Base-by-base conservation (phyloP, 2,329 filamentous ascomycete species). In the Pezicula rhizophila region DNA sequence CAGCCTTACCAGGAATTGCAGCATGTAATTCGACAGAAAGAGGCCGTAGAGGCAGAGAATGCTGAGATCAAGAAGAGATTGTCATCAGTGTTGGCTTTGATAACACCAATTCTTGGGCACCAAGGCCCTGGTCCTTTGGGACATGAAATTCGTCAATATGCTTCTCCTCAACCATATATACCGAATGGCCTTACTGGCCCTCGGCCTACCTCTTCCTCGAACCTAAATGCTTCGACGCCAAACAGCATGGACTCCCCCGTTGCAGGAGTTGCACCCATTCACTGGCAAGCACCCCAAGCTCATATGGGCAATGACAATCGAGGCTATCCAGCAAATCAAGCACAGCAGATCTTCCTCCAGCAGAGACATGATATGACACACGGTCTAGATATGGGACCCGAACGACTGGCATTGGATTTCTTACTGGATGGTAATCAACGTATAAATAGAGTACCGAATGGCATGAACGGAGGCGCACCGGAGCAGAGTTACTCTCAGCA, bases 1-100 rank as follows among this genome's bases (percentile, higher is more conserved):
- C 83, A 91, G 66, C 88, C 89, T 0, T 91, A 90, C 59, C 84
- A 88, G 63, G 89, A 96, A 63, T 77, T 95, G 17, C 88, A 95
- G 66, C 74, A 80, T 25, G 87, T 82, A 8, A 67, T 92, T 48
- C 76, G 80, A 28, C 83, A 89, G 66, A 91, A 89, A 70, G 86
- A 92, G 62, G 77, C 78, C 12, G 80, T 89, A 46, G 80, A 89
- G 69, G 79, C 80, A 28, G 89, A 95, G 69, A 92, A 93, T 70
- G 79, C 80, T 52, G 86, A 91, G 55, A 84, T 95, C 55, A 84
- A 82, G 61, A 75, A 79, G 62, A 78, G 82, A 28, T 69, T 95
- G 57, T 76, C 80, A 49, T 75, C 77, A 28, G 78, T 89, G 35
- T 35, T 90, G 63, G 72, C 77, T 56, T 76, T 84, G 61, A 73